Evolutionary conservation across 2,329 filamentous ascomycete genomes (phyloP).

Genomic region (Fusarium setosum): DNA sequence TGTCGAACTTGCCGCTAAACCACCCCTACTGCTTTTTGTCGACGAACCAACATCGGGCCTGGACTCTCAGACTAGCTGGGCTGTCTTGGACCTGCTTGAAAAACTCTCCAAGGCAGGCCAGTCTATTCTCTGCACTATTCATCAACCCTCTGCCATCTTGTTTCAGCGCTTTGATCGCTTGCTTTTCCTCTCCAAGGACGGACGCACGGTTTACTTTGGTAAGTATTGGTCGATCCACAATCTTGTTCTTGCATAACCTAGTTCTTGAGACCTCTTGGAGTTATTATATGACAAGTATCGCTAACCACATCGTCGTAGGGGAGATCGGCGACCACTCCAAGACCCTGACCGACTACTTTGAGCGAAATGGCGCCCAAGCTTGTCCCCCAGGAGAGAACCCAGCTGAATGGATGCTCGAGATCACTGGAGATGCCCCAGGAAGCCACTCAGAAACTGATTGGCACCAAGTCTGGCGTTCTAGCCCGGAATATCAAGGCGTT

Average conservation of each 20-base stretch:
- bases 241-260: too few species aligned
- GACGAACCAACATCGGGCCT: constrained; percentile 63
- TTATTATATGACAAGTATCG: too few species aligned
- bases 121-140: constrained; percentile 60
- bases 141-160: constrained; percentile 60
- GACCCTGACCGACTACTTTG: constrained; percentile 69
- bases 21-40: constrained; percentile 60
- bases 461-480: constrained; percentile 50
- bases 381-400: constrained; percentile 69
- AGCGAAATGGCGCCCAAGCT: constrained; percentile 66
- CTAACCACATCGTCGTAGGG: constrained; percentile 46
- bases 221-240: not conserved
- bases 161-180: constrained; percentile 66
- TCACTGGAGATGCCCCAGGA: constrained; percentile 57
- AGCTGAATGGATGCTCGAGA: constrained; percentile 74
- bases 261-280: too few species aligned
- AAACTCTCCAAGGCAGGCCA: constrained; percentile 54
- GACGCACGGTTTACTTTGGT: constrained; percentile 70
- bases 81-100: not conserved
- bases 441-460: constrained; percentile 56
- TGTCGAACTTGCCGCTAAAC: constrained; percentile 54
- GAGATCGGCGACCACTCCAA: constrained; percentile 68
- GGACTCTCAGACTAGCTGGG: not conserved
- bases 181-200: constrained; percentile 68
- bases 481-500: constrained; percentile 45